These are phyloP conservation scores for Oryza coarctata DNA, from an alignment of 176 grass and related monocot genomes.

Conservation along the genomic window DNA sequence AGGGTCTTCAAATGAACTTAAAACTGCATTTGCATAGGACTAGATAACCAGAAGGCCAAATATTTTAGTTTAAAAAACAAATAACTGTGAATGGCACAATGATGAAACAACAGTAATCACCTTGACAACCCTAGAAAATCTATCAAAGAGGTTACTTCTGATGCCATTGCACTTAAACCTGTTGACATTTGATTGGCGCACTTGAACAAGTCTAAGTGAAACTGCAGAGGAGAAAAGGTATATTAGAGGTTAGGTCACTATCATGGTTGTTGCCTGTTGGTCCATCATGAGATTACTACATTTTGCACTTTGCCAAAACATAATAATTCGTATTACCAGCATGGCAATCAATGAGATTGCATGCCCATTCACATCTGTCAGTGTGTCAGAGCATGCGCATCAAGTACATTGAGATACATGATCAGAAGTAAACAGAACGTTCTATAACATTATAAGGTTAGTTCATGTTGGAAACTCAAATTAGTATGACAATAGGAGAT, in stretches of 20 bases:
- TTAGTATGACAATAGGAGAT: neutral
- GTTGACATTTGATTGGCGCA: constrained; percentile 46
- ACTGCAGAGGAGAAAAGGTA: constrained; percentile 36
- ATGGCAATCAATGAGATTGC: neutral
- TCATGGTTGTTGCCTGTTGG: neutral
- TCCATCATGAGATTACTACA: neutral
- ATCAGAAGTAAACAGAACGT: neutral
- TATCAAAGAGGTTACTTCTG: constrained; percentile 86
- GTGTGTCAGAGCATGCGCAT: neutral
- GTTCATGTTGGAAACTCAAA: neutral
- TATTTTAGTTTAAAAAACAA: constrained; percentile 14
- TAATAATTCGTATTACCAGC: neutral
- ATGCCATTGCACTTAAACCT: constrained; percentile 74
- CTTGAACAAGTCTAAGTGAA: constrained; percentile 56
- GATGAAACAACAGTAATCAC: constrained; percentile 37
- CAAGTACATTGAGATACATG: neutral
- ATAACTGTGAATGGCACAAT: neutral
- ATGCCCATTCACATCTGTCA: neutral
- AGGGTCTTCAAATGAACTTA: constrained; percentile 93
- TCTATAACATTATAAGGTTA: neutral
- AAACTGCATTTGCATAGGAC: constrained; percentile 92
- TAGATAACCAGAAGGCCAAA: constrained; percentile 38
- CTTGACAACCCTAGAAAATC: constrained; percentile 83
- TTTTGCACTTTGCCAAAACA: neutral
- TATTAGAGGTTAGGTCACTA: constrained; percentile 7